phyloP scores from a whole-genome alignment of 495 filamentous ascomycete species.

The Aspergillus bridgeri region DNA sequence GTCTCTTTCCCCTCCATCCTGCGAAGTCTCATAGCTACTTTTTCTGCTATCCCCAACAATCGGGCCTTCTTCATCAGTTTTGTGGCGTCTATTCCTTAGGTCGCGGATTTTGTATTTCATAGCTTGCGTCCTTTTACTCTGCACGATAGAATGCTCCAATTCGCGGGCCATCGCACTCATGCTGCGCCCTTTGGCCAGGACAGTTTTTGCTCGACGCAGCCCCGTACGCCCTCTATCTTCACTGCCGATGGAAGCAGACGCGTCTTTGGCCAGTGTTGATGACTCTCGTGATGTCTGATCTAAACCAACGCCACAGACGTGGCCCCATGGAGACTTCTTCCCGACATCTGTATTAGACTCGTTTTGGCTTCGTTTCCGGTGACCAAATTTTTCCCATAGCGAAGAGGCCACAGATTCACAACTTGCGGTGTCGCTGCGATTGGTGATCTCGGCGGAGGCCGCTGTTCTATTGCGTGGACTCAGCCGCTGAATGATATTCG shows the following conservation, averaged over 20 bases:
- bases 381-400: constrained; percentile 26
- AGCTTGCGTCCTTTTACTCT: constrained; percentile 10
- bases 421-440: constrained; percentile 11
- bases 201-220: constrained; percentile 15
- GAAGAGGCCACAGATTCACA: constrained; percentile 20
- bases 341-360: constrained; percentile 1
- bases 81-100: constrained; percentile 8
- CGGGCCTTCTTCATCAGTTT: constrained; percentile 4
- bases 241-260: not conserved
- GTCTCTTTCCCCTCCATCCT: not conserved
- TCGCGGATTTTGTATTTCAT: constrained; percentile 11
- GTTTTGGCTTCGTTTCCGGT: constrained; percentile 12
- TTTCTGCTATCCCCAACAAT: constrained; percentile 4
- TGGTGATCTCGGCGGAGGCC: constrained; percentile 11
- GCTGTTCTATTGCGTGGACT: not conserved
- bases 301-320: constrained; percentile 17
- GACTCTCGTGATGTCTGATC: constrained; percentile 3
- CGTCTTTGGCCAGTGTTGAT: constrained; percentile 3
- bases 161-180: constrained; percentile 15
- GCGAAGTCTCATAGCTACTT: not conserved
- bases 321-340: constrained; percentile 16
- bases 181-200: constrained; percentile 17
- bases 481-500: not conserved
- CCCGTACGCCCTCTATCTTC: constrained; percentile 11
- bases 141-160: constrained; percentile 15